These are phyloP conservation scores for Castanospermum australe DNA, from an alignment of 306 rosid genomes.

Conservation along the genomic window DNA sequence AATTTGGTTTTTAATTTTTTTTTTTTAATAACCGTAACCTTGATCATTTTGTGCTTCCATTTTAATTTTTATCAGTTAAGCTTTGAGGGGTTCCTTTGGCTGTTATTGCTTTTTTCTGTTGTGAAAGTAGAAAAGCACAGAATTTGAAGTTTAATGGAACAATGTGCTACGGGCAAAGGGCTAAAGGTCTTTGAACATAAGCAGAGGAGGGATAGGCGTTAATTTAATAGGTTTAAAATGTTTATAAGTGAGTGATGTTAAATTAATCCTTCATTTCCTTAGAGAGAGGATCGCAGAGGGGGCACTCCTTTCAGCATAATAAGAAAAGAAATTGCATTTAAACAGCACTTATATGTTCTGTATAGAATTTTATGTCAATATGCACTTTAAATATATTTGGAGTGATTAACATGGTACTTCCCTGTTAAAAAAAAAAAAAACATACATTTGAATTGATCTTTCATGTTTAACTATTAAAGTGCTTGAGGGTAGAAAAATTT, in stretches of 20 bases:
- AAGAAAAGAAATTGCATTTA: background rate
- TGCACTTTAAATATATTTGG: background rate
- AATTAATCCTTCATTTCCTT: background rate
- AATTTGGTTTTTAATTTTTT: background rate
- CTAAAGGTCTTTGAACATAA: background rate
- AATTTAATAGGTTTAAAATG: background rate
- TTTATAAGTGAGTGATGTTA: background rate
- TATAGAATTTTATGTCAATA: background rate
- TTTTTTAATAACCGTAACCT: background rate
- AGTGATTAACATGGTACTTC: background rate
- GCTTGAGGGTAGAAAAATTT: constrained; percentile 1
- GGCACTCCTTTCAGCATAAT: background rate
- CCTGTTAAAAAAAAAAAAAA: background rate
- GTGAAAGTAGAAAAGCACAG: background rate
- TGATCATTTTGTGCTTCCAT: background rate
- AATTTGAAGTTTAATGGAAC: background rate
- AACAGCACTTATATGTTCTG: background rate
- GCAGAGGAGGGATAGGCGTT: background rate
- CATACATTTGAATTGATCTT: background rate
- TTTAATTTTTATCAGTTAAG: background rate
- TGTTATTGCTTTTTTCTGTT: constrained; percentile 5
- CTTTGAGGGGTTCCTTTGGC: background rate
- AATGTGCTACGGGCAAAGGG: background rate
- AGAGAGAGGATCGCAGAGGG: background rate
- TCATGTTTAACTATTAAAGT: constrained; percentile 1